phyloP scores from a whole-genome alignment of 768 basidiomycete species.

The Lactarius psammicola region DNA sequence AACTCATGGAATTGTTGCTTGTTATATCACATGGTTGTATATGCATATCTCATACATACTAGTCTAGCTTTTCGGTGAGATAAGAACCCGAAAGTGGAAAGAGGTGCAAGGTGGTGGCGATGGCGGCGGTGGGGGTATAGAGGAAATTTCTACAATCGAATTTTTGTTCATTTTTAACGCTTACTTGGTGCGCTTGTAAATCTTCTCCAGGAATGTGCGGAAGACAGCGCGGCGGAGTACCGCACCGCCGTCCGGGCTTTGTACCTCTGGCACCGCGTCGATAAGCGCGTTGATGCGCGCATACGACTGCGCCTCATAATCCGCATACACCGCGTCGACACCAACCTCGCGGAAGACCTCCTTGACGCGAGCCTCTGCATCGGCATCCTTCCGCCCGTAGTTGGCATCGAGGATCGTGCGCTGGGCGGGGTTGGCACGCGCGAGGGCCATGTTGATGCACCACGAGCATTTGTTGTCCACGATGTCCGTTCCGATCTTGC shows the following conservation, averaged over 20 bases:
- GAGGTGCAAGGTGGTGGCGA: too few relatives aligned
- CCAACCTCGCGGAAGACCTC: constrained; percentile 68
- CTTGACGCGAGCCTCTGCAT: constrained; percentile 61
- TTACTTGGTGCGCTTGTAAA: constrained; percentile 59
- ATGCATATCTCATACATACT: neutral
- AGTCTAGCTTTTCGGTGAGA: neutral
- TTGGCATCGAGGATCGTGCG: constrained; percentile 59
- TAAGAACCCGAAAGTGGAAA: neutral
- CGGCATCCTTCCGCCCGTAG: constrained; percentile 60
- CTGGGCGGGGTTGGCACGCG: constrained; percentile 53
- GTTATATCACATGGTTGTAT: neutral
- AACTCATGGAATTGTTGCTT: neutral
- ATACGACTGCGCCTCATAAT: constrained; percentile 79
- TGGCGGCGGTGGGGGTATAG: neutral
- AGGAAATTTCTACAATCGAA: neutral
- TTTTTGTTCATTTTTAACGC: neutral
- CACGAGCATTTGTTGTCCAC: constrained; percentile 99
- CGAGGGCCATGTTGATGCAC: constrained; percentile 88
- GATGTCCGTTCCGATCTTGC: constrained; percentile 98
- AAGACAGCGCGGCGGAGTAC: constrained; percentile 68
- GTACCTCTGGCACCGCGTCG: constrained; percentile 62
- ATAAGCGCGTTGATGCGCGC: constrained; percentile 66
- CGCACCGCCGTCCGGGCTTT: constrained; percentile 36
- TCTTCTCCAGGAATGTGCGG: constrained; percentile 83
- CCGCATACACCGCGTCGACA: constrained; percentile 62